Conservation (phyloP, 768 basidiomycete genomes). For the Xerocomus brunneocitrinus region DNA sequence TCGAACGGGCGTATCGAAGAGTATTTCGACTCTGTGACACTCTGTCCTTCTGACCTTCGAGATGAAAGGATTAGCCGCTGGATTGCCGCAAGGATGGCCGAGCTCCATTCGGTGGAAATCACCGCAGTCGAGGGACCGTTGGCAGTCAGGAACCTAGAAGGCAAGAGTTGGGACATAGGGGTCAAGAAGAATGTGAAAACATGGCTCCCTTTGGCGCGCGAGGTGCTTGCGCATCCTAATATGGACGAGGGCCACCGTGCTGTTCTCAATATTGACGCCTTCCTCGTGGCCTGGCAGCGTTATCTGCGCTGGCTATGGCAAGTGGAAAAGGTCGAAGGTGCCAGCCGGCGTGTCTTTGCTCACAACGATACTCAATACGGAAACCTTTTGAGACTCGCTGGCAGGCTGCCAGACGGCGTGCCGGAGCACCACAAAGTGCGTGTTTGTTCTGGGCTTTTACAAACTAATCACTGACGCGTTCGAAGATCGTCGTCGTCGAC, state of each 20-base stretch:
- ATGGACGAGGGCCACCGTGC: slow-evolving; percentile 43
- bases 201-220: slow-evolving; percentile 69
- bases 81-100: slow-evolving; percentile 94
- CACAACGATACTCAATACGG: slow-evolving; percentile 98
- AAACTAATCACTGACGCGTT: slow-evolving; percentile 10
- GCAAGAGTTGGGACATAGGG: slow-evolving; percentile 52
- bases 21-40: slow-evolving; percentile 84
- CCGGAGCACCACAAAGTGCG: slow-evolving; percentile 75
- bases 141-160: slow-evolving; percentile 35
- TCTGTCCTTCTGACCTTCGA: slow-evolving; percentile 74
- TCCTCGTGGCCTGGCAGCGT: slow-evolving; percentile 58
- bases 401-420: slow-evolving; percentile 43
- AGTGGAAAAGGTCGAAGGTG: slow-evolving; percentile 53
- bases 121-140: slow-evolving; percentile 52
- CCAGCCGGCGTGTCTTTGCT: slow-evolving; percentile 68
- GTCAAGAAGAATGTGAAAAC: slow-evolving; percentile 61
- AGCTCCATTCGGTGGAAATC: slow-evolving; percentile 90
- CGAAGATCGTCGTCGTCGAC: slow-evolving; percentile 91
- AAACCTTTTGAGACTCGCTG: slow-evolving; percentile 73
- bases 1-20: slow-evolving; percentile 94
- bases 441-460: slow-evolving; percentile 15
- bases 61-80: slow-evolving; percentile 72
- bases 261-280: slow-evolving; percentile 60
- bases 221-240: slow-evolving; percentile 64
- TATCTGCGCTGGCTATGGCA: slow-evolving; percentile 69